Conservation (phyloP, 2,329 filamentous ascomycete species). For the Penicillium sp. region DNA sequence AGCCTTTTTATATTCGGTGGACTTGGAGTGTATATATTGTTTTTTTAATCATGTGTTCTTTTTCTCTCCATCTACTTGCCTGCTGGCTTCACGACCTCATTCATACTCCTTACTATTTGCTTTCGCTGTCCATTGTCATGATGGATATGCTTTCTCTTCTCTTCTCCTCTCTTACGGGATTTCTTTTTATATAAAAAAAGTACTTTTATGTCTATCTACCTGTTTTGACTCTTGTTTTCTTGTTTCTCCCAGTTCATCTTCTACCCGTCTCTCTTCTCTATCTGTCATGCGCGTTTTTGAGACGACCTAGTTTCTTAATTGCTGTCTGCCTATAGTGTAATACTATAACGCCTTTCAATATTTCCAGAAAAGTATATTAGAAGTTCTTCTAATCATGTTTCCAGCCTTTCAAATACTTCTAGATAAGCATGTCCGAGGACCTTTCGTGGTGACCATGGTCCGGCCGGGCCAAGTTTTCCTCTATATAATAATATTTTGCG, state of each 20-base stretch:
- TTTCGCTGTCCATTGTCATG: neutral
- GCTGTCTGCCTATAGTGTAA: constrained; percentile 7
- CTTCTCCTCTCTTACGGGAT: neutral
- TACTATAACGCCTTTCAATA: neutral
- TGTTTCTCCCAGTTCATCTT: neutral
- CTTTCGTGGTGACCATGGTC: neutral
- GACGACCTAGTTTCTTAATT: neutral
- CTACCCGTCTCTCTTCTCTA: neutral
- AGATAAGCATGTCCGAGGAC: neutral
- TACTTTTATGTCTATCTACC: neutral
- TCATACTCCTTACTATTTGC: neutral
- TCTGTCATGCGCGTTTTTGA: neutral
- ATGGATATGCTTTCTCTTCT: neutral
- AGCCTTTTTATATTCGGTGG: neutral
- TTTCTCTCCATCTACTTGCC: neutral
- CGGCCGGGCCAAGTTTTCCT: neutral
- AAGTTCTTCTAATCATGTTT: too few relatives aligned
- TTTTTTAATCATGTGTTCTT: constrained; percentile 9
- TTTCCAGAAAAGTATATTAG: too few relatives aligned
- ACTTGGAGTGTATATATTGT: constrained; percentile 12
- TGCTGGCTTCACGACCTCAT: neutral
- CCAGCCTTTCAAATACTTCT: too few relatives aligned
- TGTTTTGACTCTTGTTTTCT: neutral
- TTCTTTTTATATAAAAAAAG: neutral
- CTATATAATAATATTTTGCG: neutral